Conservation (phyloP, 1,284 basidiomycete species). For the Puccinia brachypodii region DNA sequence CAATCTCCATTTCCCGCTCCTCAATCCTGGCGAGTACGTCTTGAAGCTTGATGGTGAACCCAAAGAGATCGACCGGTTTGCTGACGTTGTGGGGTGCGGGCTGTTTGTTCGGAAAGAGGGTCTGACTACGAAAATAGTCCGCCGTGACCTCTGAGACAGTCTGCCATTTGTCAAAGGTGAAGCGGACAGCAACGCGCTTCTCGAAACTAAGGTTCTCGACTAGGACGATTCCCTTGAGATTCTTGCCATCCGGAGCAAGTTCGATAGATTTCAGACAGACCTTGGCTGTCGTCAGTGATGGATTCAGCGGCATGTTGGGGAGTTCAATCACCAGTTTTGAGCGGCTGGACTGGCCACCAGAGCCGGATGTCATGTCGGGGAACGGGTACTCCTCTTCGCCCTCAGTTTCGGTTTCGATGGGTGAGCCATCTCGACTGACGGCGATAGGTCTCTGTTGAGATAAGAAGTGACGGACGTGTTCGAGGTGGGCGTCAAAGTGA, state of each 20-base stretch:
- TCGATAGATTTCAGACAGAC: conserved; percentile 18
- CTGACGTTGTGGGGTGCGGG: background rate
- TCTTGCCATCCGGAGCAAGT: conserved; percentile 11
- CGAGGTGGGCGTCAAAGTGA: conserved; percentile 77
- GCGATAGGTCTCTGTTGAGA: conserved; percentile 90
- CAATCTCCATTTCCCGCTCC: conserved; percentile 68
- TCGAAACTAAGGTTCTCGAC: conserved; percentile 63
- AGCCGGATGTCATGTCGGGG: background rate
- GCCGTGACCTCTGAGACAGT: conserved; percentile 62
- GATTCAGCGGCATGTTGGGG: background rate
- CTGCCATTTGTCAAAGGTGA: conserved; percentile 64
- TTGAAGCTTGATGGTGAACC: conserved; percentile 67
- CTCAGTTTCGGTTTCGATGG: conserved; percentile 74
- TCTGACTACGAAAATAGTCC: conserved; percentile 57
- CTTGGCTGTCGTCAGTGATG: background rate
- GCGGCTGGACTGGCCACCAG: background rate
- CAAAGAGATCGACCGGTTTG: conserved; percentile 60
- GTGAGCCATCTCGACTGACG: conserved; percentile 85
- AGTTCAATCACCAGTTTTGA: conserved; percentile 29
- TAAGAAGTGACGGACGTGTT: conserved; percentile 78
- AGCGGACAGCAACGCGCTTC: conserved; percentile 62
- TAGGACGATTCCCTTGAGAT: conserved; percentile 60
- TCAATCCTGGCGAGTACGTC: conserved; percentile 71
- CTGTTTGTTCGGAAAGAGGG: conserved; percentile 54
- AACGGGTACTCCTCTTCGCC: conserved; percentile 58